Percentiles rank a stretch among this genome's conserved stretches.
phyloP scores from a whole-genome alignment of 345 rosid genomes.

The Corchorus olitorius region DNA sequence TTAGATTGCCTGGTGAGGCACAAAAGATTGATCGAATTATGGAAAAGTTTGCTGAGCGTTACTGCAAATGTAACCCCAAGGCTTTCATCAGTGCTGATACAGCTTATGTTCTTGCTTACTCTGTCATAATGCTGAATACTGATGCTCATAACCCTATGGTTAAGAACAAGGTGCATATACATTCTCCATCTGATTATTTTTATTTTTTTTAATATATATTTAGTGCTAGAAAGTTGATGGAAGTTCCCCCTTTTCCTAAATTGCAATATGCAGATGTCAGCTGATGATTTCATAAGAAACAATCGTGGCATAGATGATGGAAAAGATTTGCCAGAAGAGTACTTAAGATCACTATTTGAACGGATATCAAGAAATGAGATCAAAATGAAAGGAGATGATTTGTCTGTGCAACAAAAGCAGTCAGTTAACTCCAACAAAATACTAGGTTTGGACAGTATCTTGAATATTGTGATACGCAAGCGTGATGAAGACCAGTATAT shows the following conservation, averaged over 20 bases:
- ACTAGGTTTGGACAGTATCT: constrained; percentile 86
- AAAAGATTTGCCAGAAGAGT: constrained; percentile 91
- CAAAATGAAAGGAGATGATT: constrained; percentile 94
- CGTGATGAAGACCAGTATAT: constrained; percentile 71
- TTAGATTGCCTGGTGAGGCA: constrained; percentile 99
- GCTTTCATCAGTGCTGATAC: constrained; percentile 95
- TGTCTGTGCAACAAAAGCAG: constrained; percentile 79
- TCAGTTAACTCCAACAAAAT: constrained; percentile 75
- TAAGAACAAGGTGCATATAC: constrained; percentile 80
- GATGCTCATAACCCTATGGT: constrained; percentile 99
- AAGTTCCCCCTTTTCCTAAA: constrained; percentile 16
- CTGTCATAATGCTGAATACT: constrained; percentile 94
- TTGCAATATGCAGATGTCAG: constrained; percentile 82
- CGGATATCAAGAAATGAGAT: constrained; percentile 95
- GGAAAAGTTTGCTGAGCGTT: constrained; percentile 98
- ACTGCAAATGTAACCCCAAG: constrained; percentile 95
- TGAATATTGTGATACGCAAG: constrained; percentile 96
- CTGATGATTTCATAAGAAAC: constrained; percentile 95
- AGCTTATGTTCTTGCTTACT: constrained; percentile 98
- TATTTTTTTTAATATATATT: constrained; percentile 21
- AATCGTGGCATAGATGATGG: constrained; percentile 99
- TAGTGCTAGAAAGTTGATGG: constrained; percentile 31
- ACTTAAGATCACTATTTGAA: constrained; percentile 84
- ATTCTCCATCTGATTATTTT: constrained; percentile 25
- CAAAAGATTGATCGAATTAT: constrained; percentile 98